These are phyloP conservation scores for Rhizoclosmatium sp. DNA, from an alignment of 192 early-diverging fungal genomes.

Conservation along the genomic window DNA sequence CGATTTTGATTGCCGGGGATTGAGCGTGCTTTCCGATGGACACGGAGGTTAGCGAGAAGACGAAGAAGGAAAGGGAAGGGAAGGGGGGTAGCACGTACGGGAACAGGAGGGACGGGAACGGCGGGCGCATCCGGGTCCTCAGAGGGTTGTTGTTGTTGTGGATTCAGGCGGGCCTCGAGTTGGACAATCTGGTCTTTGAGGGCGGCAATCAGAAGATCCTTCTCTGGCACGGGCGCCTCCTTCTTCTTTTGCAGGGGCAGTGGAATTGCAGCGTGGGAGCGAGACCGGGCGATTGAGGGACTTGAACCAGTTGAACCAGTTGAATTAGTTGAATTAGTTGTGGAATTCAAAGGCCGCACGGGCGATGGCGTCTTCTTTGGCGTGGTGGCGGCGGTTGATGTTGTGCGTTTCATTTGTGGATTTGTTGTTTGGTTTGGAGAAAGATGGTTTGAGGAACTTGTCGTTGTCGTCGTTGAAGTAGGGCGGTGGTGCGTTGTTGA, in stretches of 20 bases:
- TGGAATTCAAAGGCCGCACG: neutral
- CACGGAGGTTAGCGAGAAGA: neutral
- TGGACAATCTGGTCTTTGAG: constrained; percentile 27
- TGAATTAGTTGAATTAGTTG: neutral
- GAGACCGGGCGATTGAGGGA: neutral
- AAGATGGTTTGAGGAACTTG: neutral
- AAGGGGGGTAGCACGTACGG: neutral
- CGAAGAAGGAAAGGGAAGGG: neutral
- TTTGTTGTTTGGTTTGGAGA: neutral
- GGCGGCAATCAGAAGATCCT: constrained; percentile 26
- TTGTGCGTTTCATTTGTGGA: neutral
- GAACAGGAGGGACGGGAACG: neutral
- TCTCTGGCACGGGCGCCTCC: neutral
- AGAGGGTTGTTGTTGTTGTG: neutral
- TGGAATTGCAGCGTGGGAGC: neutral
- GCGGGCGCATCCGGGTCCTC: neutral
- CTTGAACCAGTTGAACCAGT: neutral
- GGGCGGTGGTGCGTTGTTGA: too few relatives aligned
- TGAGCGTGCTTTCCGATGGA: neutral
- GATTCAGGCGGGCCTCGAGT: constrained; percentile 9
- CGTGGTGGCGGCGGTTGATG: neutral
- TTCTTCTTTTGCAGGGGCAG: neutral
- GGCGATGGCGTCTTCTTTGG: neutral
- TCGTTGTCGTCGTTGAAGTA: neutral
- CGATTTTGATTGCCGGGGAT: constrained; percentile 16